Evolutionary conservation across 352 stramenopile species (phyloP).

Genomic region (Lagenidium giganteum): DNA sequence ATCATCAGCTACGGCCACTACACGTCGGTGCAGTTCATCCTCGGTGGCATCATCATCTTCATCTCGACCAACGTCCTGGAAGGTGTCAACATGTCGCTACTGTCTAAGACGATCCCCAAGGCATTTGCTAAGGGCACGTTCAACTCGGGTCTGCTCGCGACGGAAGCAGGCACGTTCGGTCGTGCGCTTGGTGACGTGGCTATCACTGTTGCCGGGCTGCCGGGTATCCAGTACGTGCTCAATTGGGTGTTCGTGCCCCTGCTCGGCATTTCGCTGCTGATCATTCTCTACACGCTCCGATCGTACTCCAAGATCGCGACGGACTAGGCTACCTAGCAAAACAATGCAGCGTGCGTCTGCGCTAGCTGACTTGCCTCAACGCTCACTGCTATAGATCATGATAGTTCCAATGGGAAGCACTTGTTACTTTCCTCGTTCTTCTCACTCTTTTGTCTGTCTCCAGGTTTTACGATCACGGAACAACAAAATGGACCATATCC

Average conservation of each 20-base stretch:
- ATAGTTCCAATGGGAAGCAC: too few species aligned
- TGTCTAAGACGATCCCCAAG: slow-evolving; percentile 93
- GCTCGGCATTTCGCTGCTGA: slow-evolving; percentile 43
- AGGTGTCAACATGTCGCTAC: slow-evolving; percentile 89
- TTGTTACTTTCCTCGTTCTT: too few species aligned
- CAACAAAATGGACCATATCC: too few species aligned
- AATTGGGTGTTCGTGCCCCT: slow-evolving; percentile 81
- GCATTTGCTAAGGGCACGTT: slow-evolving; percentile 91
- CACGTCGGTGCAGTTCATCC: slow-evolving; percentile 81
- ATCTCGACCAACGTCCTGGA: slow-evolving; percentile 91
- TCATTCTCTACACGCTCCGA: slow-evolving; percentile 63
- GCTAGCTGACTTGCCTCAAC: too few species aligned
- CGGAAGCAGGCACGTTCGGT: slow-evolving; percentile 88
- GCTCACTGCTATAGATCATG: too few species aligned
- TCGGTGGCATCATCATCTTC: slow-evolving; percentile 88
- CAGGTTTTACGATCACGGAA: too few species aligned
- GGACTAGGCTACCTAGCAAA: slow-evolving; percentile 18
- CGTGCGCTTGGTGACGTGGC: slow-evolving; percentile 81
- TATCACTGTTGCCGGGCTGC: slow-evolving; percentile 80
- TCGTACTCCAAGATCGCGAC: slow-evolving; percentile 67
- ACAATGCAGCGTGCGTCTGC: too few species aligned
- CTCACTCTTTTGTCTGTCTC: too few species aligned
- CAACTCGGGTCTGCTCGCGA: slow-evolving; percentile 93
- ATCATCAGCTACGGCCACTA: slow-evolving; percentile 88
- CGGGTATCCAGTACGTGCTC: slow-evolving; percentile 78